Percentiles rank a stretch among this genome's conserved stretches.
phyloP scores from a whole-genome alignment of 768 basidiomycete species.

The Tylopilus sp. region DNA sequence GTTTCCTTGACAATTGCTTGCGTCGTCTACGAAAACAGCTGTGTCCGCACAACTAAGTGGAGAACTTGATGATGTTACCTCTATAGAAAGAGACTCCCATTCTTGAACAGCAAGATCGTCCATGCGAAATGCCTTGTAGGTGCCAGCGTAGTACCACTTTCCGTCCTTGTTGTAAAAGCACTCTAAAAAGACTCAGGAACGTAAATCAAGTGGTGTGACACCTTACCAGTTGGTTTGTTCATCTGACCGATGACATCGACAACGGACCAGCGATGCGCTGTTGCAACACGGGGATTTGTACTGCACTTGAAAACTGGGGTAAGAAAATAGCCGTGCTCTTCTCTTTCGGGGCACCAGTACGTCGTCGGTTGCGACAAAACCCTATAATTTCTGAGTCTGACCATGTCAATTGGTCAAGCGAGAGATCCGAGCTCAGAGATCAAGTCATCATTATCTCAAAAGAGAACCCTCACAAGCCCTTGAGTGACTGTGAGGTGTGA shows the following conservation, averaged over 20 bases:
- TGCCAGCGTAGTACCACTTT: conserved; percentile 83
- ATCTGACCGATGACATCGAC: conserved; percentile 62
- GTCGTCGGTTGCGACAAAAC: conserved; percentile 67
- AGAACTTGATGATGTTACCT: conserved; percentile 39
- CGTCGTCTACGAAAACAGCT: conserved; percentile 45
- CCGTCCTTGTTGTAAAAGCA: conserved; percentile 82
- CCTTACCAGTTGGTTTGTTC: conserved; percentile 59
- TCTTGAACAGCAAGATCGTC: conserved; percentile 64
- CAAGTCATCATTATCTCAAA: neutral
- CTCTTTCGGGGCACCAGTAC: conserved; percentile 75
- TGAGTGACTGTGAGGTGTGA: conserved; percentile 43
- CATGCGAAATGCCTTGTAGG: conserved; percentile 63
- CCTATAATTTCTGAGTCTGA: conserved; percentile 63
- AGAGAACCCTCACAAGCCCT: conserved; percentile 46
- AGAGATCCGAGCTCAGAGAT: neutral
- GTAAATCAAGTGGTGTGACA: neutral
- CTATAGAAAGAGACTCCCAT: conserved; percentile 62
- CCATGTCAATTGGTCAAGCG: neutral
- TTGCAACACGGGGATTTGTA: conserved; percentile 72
- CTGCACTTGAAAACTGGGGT: conserved; percentile 72
- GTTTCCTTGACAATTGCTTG: conserved; percentile 58
- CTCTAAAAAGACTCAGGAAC: conserved; percentile 40
- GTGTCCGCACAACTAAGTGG: conserved; percentile 3
- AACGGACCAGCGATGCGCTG: conserved; percentile 70
- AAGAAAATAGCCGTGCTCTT: conserved; percentile 80